Evolutionary conservation across 352 stramenopile genomes (phyloP).

Genomic region (Thalassiosira hispida): DNA sequence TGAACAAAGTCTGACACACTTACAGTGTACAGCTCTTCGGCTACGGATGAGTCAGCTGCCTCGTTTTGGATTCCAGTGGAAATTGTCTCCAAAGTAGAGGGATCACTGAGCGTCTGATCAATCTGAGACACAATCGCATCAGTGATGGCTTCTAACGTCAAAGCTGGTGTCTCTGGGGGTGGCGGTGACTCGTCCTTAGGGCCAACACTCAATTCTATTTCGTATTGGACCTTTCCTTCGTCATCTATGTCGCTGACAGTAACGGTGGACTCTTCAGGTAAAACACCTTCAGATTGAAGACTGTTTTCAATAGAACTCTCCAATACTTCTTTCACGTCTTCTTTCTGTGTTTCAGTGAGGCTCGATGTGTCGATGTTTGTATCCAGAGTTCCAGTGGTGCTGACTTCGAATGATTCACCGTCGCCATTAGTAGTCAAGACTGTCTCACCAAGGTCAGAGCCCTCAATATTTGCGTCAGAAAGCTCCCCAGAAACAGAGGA

Average conservation of each 20-base stretch:
- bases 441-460: neutral
- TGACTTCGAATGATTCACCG: neutral
- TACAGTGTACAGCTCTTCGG: constrained; percentile 24
- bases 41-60: constrained; percentile 29
- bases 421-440: constrained; percentile 1
- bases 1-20: constrained; percentile 20
- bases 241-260: constrained; percentile 29
- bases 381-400: neutral
- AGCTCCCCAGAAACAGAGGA: constrained; percentile 11
- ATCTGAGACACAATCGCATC: constrained; percentile 17
- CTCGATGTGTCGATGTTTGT: constrained; percentile 23
- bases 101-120: constrained; percentile 13
- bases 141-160: constrained; percentile 15
- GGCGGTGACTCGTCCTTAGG: neutral
- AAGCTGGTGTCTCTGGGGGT: neutral
- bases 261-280: constrained; percentile 7
- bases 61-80: constrained; percentile 15
- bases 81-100: constrained; percentile 20
- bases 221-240: constrained; percentile 26
- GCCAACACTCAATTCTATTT: constrained; percentile 14
- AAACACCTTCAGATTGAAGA: constrained; percentile 24
- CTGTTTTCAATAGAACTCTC: constrained; percentile 21
- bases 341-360: constrained; percentile 7
- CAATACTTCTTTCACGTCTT: constrained; percentile 14
- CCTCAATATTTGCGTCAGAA: neutral